Evolutionary conservation across 78 protist species (phyloP), one percentile per base, ranked within the genome.

Genomic region (Cyanophora paradoxa): DNA sequence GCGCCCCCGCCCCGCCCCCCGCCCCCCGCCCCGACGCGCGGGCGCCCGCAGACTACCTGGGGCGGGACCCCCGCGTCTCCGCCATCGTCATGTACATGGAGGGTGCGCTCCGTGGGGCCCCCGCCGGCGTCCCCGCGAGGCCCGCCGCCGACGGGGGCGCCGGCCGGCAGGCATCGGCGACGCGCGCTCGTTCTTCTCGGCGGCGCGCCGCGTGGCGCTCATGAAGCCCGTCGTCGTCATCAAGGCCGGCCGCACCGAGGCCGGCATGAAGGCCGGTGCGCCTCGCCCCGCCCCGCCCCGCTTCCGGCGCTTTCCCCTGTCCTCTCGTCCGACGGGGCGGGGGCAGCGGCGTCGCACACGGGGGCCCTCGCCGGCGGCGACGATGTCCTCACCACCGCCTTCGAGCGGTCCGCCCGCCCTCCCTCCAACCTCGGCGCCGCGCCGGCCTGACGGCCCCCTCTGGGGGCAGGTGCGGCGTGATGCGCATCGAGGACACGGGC

Each of bases 261-360:
- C 75, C 33, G 75, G 76, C 11, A 11, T 8, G 36, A 65, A 65
- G 44, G 71, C 71, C 36, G n/a, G n/a, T n/a, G n/a, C n/a, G n/a
- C n/a, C n/a, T n/a, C n/a, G n/a, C n/a, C n/a, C n/a, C n/a, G n/a
- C n/a, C n/a, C n/a, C n/a, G n/a, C n/a, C n/a, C n/a, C n/a, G n/a
- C n/a, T n/a, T n/a, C n/a, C n/a, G n/a, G n/a, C n/a, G n/a, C n/a
- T n/a, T n/a, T n/a, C n/a, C n/a, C n/a, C n/a, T n/a, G n/a, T n/a
- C n/a, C n/a, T n/a, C n/a, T n/a, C n/a, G n/a, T n/a, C n/a, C n/a
- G n/a, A n/a, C n/a, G n/a, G n/a, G n/a, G n/a, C n/a, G n/a, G n/a
- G n/a, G n/a, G n/a, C n/a, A n/a, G 71, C 71, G n/a, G 10, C 71
- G 4, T 68, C 83, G 40, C 83, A 78, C 76, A 78, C 83, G 56